phyloP scores from a whole-genome alignment of 176 grass and related monocot species.

The Neostapfia colusana region DNA sequence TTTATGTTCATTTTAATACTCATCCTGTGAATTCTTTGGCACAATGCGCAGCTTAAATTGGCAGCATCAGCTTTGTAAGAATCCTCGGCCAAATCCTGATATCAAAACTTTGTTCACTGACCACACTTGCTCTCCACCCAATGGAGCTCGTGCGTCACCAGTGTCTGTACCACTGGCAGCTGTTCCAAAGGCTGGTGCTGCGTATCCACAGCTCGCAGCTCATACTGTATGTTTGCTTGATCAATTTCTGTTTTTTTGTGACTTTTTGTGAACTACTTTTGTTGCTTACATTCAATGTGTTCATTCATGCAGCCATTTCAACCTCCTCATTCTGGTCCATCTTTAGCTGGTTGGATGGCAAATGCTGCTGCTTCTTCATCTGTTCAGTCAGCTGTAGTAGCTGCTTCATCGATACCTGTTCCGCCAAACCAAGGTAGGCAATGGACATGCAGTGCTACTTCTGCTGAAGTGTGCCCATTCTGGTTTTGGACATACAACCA shows the following conservation, averaged over 20 bases:
- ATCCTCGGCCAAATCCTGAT: conserved; percentile 85
- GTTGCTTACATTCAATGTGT: conserved; percentile 27
- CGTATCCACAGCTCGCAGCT: conserved; percentile 66
- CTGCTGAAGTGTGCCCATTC: neutral
- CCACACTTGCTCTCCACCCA: conserved; percentile 73
- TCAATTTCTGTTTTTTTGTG: conserved; percentile 22
- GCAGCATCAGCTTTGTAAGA: conserved; percentile 99
- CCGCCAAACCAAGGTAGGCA: conserved; percentile 88
- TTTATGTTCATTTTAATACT: conserved; percentile 18
- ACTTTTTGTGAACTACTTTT: conserved; percentile 26
- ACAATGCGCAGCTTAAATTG: conserved; percentile 85
- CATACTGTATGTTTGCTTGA: conserved; percentile 60
- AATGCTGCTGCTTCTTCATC: conserved; percentile 69
- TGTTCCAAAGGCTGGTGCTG: conserved; percentile 71
- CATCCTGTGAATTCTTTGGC: neutral
- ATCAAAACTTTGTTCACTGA: conserved; percentile 98
- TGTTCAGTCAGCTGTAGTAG: conserved; percentile 76
- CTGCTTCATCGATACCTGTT: conserved; percentile 72
- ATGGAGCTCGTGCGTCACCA: conserved; percentile 73
- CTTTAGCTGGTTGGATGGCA: conserved; percentile 94
- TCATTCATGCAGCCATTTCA: conserved; percentile 64
- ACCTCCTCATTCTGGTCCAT: conserved; percentile 65
- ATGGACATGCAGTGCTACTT: conserved; percentile 35
- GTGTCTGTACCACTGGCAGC: conserved; percentile 80
- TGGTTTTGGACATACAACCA: conserved; percentile 27